Evolutionary conservation across 225 moss, liverwort and hornwort genomes (phyloP).

Genomic region (Thuidium tamariscinum): DNA sequence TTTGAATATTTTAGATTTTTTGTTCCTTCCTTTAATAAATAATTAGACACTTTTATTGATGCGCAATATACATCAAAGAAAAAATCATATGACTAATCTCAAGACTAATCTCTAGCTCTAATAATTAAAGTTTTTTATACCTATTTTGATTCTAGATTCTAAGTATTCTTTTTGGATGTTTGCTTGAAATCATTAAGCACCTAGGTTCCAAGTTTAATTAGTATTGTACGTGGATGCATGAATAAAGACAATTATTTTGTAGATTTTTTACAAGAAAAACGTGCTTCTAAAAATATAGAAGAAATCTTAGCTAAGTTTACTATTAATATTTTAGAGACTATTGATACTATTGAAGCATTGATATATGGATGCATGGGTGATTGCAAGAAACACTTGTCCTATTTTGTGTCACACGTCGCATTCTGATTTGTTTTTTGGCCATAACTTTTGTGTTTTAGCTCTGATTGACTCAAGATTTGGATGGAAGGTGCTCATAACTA

Average conservation of each 20-base stretch:
- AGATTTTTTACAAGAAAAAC: not conserved
- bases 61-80: accelerated
- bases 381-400: no score
- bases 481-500: no score
- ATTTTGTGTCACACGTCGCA: no score
- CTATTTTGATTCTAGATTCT: no score
- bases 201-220: not conserved
- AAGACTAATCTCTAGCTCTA: not conserved
- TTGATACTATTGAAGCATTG: not conserved
- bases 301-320: not conserved
- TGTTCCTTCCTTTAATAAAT: not conserved
- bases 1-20: no score
- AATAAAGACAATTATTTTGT: not conserved
- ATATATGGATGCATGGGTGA: not conserved
- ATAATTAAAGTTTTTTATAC: no score
- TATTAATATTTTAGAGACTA: not conserved
- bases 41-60: not conserved
- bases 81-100: not conserved
- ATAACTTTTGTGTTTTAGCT: no score
- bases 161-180: not conserved
- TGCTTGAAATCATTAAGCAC: not conserved
- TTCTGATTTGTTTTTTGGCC: no score
- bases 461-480: no score
- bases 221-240: not conserved
- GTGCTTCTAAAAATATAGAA: not conserved